Evolutionary conservation across 2,329 filamentous ascomycete species (phyloP), one percentile per base, ranked within the genome.

Genomic region (Monosporascus sp.): DNA sequence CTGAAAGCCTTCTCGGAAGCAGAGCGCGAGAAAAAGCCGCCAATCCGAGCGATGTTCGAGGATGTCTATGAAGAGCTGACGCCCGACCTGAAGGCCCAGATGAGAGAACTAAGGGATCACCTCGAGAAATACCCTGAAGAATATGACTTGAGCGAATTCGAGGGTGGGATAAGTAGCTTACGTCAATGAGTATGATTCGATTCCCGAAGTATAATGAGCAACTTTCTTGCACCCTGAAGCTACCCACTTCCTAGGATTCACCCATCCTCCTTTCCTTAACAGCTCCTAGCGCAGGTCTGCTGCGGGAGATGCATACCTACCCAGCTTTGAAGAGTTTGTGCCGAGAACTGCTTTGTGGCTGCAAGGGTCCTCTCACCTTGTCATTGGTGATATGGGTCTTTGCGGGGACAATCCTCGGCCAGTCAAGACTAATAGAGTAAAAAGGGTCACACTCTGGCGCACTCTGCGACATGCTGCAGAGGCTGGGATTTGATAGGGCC

Each of bases 11-110:
- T 99, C 70, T 83, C 85, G 14, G 84, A 88, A 56, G 94, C 89
- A 0, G 90, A 95, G 72, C 84, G 83, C 68, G 85, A 88, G 71
- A 90, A 89, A 80, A 90, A 89, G 68, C 88, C 89, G 1, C 77
- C 84, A 2, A 77, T 95, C 37, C 75, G 81, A 47, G 68, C 78
- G 52, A 84, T 91, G 75, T 97, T 97, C 69, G 84, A 88, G 60
- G 94, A 94, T 69, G 82, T 97, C 2, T 99, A 97, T 70, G 90
- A 94, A 68, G 82, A 90, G 46, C 62, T 97, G 61, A 97, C 91
- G 0, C 85, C 88, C 47, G 91, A 96, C 62, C 76, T 88, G 55
- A 81, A 77, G 68, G 79, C 74, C 43, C 94, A 99, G 76, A 91
- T 90, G 75, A 72, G 73, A 58, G 64, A 92, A 72, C 75, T 97